These are phyloP conservation scores for Clonostachys byssicola DNA, from an alignment of 2,329 filamentous ascomycete species.

Conservation along the genomic window DNA sequence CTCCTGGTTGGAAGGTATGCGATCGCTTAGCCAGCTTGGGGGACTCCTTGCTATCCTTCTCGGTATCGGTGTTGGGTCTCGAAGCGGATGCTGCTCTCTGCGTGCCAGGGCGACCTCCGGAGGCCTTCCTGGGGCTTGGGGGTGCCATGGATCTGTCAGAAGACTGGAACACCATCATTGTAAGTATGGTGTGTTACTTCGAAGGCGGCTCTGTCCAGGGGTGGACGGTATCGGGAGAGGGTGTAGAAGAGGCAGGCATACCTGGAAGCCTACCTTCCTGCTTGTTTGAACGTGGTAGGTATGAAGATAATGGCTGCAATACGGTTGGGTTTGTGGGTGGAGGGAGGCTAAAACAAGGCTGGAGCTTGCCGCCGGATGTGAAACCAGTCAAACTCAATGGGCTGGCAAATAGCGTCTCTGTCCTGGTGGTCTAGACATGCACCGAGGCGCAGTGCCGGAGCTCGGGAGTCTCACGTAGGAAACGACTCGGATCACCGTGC, in stretches of 20 bases:
- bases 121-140: conserved; percentile 16
- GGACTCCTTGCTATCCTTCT: conserved; percentile 19
- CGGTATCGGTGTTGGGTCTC: conserved; percentile 12
- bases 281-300: not conserved
- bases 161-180: conserved; percentile 18
- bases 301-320: no score
- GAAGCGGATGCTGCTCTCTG: conserved; percentile 22
- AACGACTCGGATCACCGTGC: no score
- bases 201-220: no score
- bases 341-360: no score
- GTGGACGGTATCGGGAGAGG: not conserved
- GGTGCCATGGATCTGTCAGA: conserved; percentile 24
- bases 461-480: no score
- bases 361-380: not conserved
- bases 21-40: conserved; percentile 34
- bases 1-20: conserved; percentile 38
- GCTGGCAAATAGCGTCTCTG: no score
- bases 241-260: not conserved
- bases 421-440: no score
- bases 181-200: conserved; percentile 6
- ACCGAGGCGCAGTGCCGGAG: no score
- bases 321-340: no score
- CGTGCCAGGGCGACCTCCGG: conserved; percentile 19
- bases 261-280: not conserved
- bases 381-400: not conserved